Conservation (phyloP, 164 flowering plant species). For the Hamamelis virginiana region DNA sequence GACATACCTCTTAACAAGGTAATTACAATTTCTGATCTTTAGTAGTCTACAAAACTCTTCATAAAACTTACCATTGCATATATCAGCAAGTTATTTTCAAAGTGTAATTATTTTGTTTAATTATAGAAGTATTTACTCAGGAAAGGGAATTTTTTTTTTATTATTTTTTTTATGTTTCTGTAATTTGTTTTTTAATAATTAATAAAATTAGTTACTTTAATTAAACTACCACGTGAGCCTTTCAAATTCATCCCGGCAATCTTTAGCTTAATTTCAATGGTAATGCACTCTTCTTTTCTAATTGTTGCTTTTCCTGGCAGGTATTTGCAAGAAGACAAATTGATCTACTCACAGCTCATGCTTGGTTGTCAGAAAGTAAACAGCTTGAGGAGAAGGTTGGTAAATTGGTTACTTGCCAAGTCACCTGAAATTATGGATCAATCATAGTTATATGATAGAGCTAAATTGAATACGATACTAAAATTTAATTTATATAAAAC, state of each 20-base stretch:
- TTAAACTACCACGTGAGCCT: no score
- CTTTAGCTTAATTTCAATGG: neutral
- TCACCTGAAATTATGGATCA: neutral
- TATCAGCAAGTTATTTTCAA: no score
- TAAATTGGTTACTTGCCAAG: conserved; percentile 42
- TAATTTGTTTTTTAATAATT: no score
- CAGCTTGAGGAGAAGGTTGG: conserved; percentile 75
- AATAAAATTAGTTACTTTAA: no score
- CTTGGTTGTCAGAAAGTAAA: conserved; percentile 66
- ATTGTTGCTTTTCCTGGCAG: conserved; percentile 32
- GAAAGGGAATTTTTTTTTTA: no score
- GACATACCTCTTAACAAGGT: conserved; percentile 70
- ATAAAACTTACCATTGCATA: no score
- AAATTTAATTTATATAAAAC: no score
- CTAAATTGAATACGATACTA: neutral
- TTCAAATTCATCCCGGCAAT: no score
- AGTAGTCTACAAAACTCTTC: no score
- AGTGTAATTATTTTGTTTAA: no score
- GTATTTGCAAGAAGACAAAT: conserved; percentile 65
- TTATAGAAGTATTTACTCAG: no score
- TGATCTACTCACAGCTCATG: conserved; percentile 62
- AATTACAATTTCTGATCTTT: conserved; percentile 4
- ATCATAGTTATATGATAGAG: neutral
- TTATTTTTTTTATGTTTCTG: no score
- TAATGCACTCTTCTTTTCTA: neutral